Base-by-base conservation (phyloP, 345 rosid species). In the Ceriops tagal region DNA sequence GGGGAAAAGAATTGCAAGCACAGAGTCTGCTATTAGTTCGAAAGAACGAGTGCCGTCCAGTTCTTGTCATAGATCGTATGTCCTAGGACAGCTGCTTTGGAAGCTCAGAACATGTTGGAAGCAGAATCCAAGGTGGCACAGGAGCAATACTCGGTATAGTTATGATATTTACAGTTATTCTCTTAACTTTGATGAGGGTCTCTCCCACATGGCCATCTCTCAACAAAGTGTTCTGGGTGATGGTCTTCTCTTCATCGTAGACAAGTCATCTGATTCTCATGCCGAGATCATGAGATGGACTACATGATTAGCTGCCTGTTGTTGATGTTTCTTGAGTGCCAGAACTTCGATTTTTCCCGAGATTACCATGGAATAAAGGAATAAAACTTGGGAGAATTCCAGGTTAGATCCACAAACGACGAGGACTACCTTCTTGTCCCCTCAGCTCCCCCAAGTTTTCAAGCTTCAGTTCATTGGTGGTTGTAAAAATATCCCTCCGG, bases 181-280 rank as follows among this genome's bases (percentile, higher is more conserved):
- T 43, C 72, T 74, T 18, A 81, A 77, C 67, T 77, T 81, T 16
- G 84, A 81, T 27, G 84, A 77, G 52, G 79, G 81, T 66, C 28
- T 55, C 67, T 59, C 24, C 62, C 67, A 37, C 8, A 34, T 53
- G 60, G 22, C 32, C 51, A 60, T 32, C 55, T 32, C 35, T 24
- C 64, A n/a, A 26, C 20, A 0, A 26, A 43, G 39, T 61, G 15
- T 28, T 67, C 57, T n/a, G 47, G 22, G 22, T 53, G 67, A 59
- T 59, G 1, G 3, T 46, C 7, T 20, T 19, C 20, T 34, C 46
- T 6, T 19, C 66, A 3, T 49, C 57, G 8, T 52, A 43, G 16
- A 55, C 22, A 58, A 46, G 18, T 24, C 15, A n/a, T 61, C 67
- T 15, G 68, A 16, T 26, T n/a, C 13, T 27, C 34, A 19, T 56